Base-by-base conservation (phyloP, 345 rosid genomes). In the Triadica sebifera region DNA sequence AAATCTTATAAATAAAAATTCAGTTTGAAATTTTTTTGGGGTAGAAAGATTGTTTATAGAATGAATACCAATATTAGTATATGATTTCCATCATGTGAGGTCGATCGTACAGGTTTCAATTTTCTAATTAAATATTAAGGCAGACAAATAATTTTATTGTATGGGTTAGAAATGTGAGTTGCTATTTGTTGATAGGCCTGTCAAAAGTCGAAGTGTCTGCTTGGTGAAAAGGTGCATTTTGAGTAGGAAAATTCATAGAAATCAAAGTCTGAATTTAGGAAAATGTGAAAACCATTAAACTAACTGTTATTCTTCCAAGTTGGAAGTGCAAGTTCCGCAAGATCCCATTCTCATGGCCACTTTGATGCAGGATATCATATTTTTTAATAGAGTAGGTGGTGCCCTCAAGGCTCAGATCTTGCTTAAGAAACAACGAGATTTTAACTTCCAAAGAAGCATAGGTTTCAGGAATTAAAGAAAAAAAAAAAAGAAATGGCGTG, bases 401-500 rank as follows among this genome's bases (percentile, higher is more conserved):
- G 1, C 34, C 34, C 34, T 29, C 34, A 29, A 29, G 2, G 34
- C 34, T 52, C 10, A 53, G 24, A 73, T 22, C 41, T 22, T 49
- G 68, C 25, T 47, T 60, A 20, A 37, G 19, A 61, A 19, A 45
- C 66, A 16, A 5, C 34, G 34, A 52, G 16, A 7, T 22, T 29
- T 67, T 34, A 12, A 60, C 57, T 56, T 70, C 71, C 77, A 19
- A 49, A 65, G 58, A 16, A 8, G 52, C 65, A 10, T 51, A 12
- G 51, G 34, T 37, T 66, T 76, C 70, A 51, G 64, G 64, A 62
- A 47, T 45, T 52, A 11, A 46, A 60, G 56, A 13, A 24, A 51
- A 49, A 8, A 34, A 47, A 4, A 49, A 72, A 24, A 38, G 68
- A 24, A 34, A 22, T 24, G 52, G 69, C 73, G 41, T 68, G 62